Percentiles rank a stretch among this genome's conserved stretches.
Conservation (phyloP, 345 rosid species). For the Psidium guajava region DNA sequence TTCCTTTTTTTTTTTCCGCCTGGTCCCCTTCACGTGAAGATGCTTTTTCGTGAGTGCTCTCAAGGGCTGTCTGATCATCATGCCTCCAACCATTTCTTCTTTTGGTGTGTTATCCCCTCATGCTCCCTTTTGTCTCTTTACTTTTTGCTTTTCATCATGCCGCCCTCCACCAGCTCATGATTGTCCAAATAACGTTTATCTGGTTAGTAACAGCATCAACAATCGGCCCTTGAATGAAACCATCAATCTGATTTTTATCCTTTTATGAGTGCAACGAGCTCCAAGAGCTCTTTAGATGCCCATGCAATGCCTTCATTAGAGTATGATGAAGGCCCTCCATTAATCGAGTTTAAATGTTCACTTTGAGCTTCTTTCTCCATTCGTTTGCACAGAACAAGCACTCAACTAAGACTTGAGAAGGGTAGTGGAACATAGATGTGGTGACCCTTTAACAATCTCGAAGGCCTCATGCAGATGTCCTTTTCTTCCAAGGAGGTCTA, state of each 20-base stretch:
- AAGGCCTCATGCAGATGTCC: slow-evolving; percentile 23
- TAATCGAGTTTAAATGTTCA: background rate
- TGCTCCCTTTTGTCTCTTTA: no score
- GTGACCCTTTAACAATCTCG: slow-evolving; percentile 7
- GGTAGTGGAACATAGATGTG: slow-evolving; percentile 5
- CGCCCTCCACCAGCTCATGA: slow-evolving; percentile 13
- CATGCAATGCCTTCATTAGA: slow-evolving; percentile 20
- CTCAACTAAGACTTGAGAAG: slow-evolving; percentile 25
- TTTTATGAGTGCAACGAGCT: slow-evolving; percentile 66
- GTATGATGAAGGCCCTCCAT: background rate
- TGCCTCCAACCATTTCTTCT: no score
- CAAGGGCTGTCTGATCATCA: no score
- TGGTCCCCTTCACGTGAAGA: no score
- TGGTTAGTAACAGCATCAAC: slow-evolving; percentile 21
- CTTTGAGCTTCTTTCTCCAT: background rate
- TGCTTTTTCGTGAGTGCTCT: no score
- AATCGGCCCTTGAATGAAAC: slow-evolving; percentile 16
- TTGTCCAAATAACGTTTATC: slow-evolving; percentile 14
- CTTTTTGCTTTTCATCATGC: no score
- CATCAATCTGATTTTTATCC: slow-evolving; percentile 26
- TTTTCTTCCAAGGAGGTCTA: slow-evolving; percentile 25
- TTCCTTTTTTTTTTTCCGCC: no score
- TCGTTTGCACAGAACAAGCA: slow-evolving; percentile 8
- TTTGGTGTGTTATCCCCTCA: no score
- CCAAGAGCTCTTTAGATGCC: slow-evolving; percentile 86